These are phyloP conservation scores for Trametes elegans DNA, from an alignment of 768 basidiomycete species.

Conservation along the genomic window DNA sequence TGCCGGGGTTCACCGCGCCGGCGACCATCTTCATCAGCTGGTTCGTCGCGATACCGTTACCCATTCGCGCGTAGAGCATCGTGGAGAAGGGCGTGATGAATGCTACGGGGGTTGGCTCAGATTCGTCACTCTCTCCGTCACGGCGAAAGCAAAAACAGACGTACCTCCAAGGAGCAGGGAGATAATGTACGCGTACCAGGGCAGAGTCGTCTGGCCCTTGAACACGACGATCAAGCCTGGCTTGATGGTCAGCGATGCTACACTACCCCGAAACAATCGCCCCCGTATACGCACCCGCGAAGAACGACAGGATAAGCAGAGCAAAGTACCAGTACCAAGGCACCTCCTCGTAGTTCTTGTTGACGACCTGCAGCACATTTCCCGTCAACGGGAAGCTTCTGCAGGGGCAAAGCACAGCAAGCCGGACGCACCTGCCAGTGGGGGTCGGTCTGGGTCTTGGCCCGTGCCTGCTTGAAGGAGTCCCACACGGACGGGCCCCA, in stretches of 20 bases:
- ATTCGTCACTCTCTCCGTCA: background rate
- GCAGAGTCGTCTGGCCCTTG: constrained; percentile 58
- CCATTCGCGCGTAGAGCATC: constrained; percentile 55
- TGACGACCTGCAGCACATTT: constrained; percentile 28
- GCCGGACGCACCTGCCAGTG: constrained; percentile 47
- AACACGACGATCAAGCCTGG: constrained; percentile 54
- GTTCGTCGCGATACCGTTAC: constrained; percentile 57
- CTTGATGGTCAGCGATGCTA: background rate
- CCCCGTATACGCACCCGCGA: constrained; percentile 43
- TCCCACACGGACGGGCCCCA: constrained; percentile 51
- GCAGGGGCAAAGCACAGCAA: background rate
- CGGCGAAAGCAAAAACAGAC: background rate
- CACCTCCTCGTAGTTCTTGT: constrained; percentile 58
- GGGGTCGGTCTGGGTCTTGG: constrained; percentile 49
- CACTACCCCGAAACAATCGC: background rate
- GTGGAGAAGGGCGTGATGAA: constrained; percentile 52
- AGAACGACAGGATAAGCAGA: constrained; percentile 49
- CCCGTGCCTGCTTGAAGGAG: constrained; percentile 48
- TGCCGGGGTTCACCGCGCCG: constrained; percentile 57
- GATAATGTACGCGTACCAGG: constrained; percentile 61
- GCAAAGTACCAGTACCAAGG: constrained; percentile 61
- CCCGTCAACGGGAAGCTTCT: too few relatives aligned
- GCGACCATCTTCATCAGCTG: constrained; percentile 68
- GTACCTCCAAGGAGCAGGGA: constrained; percentile 48
- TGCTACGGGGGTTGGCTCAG: background rate